Evolutionary conservation across 306 rosid species (phyloP), one percentile per base, ranked within the genome.

Genomic region (Ziziphus jujuba): DNA sequence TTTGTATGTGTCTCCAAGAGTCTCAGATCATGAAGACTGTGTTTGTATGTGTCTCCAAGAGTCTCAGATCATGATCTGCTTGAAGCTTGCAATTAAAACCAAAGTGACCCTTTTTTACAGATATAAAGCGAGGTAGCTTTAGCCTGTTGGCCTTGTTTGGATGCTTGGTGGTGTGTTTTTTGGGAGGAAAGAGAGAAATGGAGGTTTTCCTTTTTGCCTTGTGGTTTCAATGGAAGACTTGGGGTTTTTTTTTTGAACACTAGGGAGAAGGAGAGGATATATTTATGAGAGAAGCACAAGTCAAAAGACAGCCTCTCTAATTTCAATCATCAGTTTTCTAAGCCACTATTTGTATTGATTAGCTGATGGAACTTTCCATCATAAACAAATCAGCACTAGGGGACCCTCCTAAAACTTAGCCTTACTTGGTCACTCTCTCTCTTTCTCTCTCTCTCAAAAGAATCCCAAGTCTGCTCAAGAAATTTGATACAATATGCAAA

Each of bases 261-360:
- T 36, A 56, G 48, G 48, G 16, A n/a, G n/a, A n/a, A 59, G 21
- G 20, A 45, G 56, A 45, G 56, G 34, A 54, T 57, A 59, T 74
- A 75, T 67, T 61, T 66, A 63, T 21, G 72, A 74, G 65, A 79
- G 71, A 22, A 67, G 72, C 79, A 82, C 0, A 81, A 86, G 95
- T 87, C 97, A 89, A 87, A 85, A 70, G 79, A 74, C 68, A 67
- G 76, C 67, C 81, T 62, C 69, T 66, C 69, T 45, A 75, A 79
- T 69, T 71, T 81, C 88, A 85, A 75, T 73, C 70, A 52, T 62
- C 79, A 72, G 72, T 61, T 62, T 45, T 38, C 50, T 48, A 67
- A 54, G 58, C 57, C 34, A 43, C 6, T 6, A 36, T 34, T 31
- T 65, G n/a, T 72, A 23, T 60, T 68, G 71, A 69, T 63, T 68